Conservation (phyloP, 257 asterid species). For the Rubia yunnanensis region DNA sequence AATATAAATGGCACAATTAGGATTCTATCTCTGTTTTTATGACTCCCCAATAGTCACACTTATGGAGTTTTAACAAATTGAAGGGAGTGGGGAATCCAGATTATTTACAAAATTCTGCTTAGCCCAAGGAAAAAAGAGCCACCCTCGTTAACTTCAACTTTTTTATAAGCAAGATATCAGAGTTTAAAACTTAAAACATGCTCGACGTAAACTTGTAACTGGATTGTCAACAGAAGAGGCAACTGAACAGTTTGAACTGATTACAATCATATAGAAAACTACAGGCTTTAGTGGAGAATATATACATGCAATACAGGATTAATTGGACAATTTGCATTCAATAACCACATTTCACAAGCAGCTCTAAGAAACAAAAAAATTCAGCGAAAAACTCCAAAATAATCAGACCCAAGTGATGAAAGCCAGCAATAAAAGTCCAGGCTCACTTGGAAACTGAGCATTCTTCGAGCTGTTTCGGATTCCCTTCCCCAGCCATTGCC, state of each 20-base stretch:
- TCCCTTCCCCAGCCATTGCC: conserved; percentile 3
- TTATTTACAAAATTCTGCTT: not conserved
- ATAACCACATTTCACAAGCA: not conserved
- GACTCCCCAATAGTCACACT: not conserved
- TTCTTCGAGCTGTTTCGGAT: not conserved
- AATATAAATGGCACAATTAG: not conserved
- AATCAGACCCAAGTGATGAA: not conserved
- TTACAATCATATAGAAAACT: not conserved
- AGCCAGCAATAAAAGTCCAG: not conserved
- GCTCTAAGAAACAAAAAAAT: not conserved
- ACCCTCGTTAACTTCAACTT: not conserved
- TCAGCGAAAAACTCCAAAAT: not conserved
- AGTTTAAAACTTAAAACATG: not conserved
- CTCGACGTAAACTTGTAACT: not conserved
- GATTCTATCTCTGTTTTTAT: not conserved
- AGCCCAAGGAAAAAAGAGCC: not conserved
- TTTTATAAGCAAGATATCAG: not conserved
- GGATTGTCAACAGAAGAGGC: not conserved
- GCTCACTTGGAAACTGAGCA: conserved; percentile 22
- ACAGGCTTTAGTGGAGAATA: not conserved
- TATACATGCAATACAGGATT: not conserved
- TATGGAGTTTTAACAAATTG: not conserved
- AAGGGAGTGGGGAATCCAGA: not conserved
- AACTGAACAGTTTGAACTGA: not conserved
- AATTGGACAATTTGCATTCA: not conserved